Evolutionary conservation across 371 early-diverging fungal genomes (phyloP).

Genomic region (Mucor lusitanicus): DNA sequence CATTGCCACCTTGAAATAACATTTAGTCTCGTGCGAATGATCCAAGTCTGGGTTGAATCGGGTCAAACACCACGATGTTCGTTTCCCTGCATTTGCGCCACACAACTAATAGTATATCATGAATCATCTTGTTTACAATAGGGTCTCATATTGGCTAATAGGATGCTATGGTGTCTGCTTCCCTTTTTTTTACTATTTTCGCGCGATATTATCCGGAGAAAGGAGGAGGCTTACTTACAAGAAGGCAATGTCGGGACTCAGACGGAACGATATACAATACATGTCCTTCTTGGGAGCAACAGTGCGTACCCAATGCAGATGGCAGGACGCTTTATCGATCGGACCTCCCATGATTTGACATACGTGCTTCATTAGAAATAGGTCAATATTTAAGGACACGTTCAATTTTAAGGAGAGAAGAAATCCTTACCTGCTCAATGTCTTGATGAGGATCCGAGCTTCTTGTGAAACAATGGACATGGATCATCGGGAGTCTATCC

Average conservation of each 20-base stretch:
- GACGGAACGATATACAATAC: slow-evolving; percentile 88
- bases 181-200: not conserved
- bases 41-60: slow-evolving; percentile 18
- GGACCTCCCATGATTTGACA: slow-evolving; percentile 52
- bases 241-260: slow-evolving; percentile 64
- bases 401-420: not conserved
- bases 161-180: not conserved
- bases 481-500: slow-evolving; percentile 79
- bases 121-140: not conserved
- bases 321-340: slow-evolving; percentile 47
- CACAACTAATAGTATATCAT: not conserved
- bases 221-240: not conserved
- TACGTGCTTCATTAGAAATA: slow-evolving; percentile 41
- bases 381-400: too few relatives aligned
- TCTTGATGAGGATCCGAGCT: slow-evolving; percentile 71
- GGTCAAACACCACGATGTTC: slow-evolving; percentile 16
- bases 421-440: slow-evolving; percentile 31
- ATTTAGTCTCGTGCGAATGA: slow-evolving; percentile 10
- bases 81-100: slow-evolving; percentile 18
- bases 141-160: not conserved
- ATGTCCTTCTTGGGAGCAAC: slow-evolving; percentile 98
- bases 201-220: not conserved
- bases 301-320: slow-evolving; percentile 80
- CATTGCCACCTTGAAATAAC: not conserved
- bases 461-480: slow-evolving; percentile 94